Base-by-base conservation (phyloP, 2,329 filamentous ascomycete genomes). In the Pseudomassariella vexata region DNA sequence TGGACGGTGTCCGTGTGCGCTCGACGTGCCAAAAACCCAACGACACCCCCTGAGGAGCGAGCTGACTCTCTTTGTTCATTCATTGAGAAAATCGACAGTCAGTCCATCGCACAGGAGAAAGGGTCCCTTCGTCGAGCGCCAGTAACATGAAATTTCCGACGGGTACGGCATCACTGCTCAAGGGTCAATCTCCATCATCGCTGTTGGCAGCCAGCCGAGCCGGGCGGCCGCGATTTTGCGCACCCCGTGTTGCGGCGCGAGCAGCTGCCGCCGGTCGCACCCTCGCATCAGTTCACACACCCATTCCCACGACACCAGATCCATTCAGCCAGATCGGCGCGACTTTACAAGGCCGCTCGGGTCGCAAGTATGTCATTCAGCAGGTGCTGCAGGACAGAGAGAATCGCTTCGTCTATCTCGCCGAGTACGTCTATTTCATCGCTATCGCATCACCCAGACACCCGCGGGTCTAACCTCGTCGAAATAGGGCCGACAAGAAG, bases 351-450 rank as follows among this genome's bases (percentile, higher is more conserved):
- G 36, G 36, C 11, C 24, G 32, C 16, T 56, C 52, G 15, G 52
- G 52, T 16, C 47, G 47, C 28, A 47, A 54, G 29, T 56, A 56
- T 25, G 49, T 45, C 1, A 50, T 56, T 15, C 45, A 54, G 33
- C 52, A 55, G 46, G 48, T 56, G 34, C 46, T 56, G 35, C 52
- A 56, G 45, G 52, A 56, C 42, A 45, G 52, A 36, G 48, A 51
- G 40, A 47, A 56, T 42, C 50, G 52, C 34, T 50, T 52, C 38
- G 52, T 56, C 31, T 56, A 54, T 37, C 44, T 56, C 32, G 52
- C 52, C n/a, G 50, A 50, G 52, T 52, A 42, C 44, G 49, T 31
- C n/a, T n/a, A 17, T 9, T 33, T 5, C 30, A 9, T 12, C 10
- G 24, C 10, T 7, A 20, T 32, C 14, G 26, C 10, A n/a, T 20